Evolutionary conservation across 208 protist genomes (phyloP).

Genomic region (Trichomonas gallinae): DNA sequence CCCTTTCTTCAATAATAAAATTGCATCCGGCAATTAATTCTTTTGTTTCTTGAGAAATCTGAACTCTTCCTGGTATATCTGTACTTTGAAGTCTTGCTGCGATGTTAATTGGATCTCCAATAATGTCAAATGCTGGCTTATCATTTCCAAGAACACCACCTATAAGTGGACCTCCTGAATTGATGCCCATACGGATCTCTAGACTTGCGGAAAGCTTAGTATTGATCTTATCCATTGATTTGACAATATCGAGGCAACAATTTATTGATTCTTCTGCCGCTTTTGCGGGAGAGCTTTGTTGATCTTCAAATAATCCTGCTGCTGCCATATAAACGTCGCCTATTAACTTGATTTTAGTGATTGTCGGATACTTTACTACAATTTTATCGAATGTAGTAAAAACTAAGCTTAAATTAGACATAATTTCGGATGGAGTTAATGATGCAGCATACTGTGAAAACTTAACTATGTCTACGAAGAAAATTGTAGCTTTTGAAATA

Average conservation of each 20-base stretch:
- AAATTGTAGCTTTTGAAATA: not conserved
- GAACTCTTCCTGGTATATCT: not conserved
- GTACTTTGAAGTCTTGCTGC: not conserved
- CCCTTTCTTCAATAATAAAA: not conserved
- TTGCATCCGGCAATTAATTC: not conserved
- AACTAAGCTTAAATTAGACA: not conserved
- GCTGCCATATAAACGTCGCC: too few relatives aligned
- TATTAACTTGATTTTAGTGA: not conserved
- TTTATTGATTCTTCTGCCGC: too few relatives aligned
- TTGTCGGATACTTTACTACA: not conserved
- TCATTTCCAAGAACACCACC: too few relatives aligned
- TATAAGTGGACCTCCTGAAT: too few relatives aligned
- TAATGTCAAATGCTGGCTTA: not conserved
- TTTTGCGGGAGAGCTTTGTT: too few relatives aligned
- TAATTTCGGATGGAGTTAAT: not conserved
- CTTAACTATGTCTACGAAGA: not conserved
- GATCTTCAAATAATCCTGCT: too few relatives aligned
- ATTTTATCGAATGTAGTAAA: not conserved
- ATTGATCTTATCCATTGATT: too few relatives aligned
- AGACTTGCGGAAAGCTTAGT: too few relatives aligned
- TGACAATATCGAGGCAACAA: too few relatives aligned
- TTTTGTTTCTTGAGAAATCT: not conserved
- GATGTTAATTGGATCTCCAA: not conserved
- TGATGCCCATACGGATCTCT: too few relatives aligned
- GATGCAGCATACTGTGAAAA: not conserved